Evolutionary conservation across 78 protist genomes (phyloP), one percentile per base, ranked within the genome.

Genomic region (Tieghemostelium lacteum): DNA sequence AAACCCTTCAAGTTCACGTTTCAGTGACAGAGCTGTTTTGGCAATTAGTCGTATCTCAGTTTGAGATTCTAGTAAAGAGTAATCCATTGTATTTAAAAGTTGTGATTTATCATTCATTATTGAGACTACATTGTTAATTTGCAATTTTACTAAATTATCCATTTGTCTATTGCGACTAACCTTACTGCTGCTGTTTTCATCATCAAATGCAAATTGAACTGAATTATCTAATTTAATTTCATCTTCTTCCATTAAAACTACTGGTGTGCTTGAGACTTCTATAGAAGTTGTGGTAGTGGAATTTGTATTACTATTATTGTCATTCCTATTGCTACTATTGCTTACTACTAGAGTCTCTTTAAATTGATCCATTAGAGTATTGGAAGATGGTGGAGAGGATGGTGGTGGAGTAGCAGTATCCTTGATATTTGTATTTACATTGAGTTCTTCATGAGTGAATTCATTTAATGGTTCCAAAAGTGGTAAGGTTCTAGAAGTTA

Each of bases 381-480:
- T 55, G 24, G 77, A 71, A 2, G 29, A 3, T 4, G 26, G 26
- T 4, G 77, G 63, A 19, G 63, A 31, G 39, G 29, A 50, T 6
- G 36, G 20, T 0, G 63, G 57, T 3, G 77, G 77, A 10, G 77
- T 71, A 2, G 50, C 22, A 1, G 77, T 71, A 22, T 71, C 77
- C 52, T 24, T 33, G 28, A 71, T 63, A 22, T 50, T 71, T 1
- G 31, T 57, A 50, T 71, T 71, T 12, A 71, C 50, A 33, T 71
- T 71, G 31, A 71, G 20, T 52, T 71, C 77, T 0, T 71, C 77
- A 2, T 29, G 40, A 0, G 77, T 50, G 77, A 71, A 71, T 17
- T 60, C 64, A 31, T 26, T 71, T 3, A 71, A 52, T 45, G 77
- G 77, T 20, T 28, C 60, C 12, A 71, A 22, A 1, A 71, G 64